A percentile compares a stretch with the other conserved stretches of the same genome.
These are phyloP conservation scores for Phaffia tasmanica DNA, from an alignment of 768 basidiomycete species.

Conservation along the genomic window DNA sequence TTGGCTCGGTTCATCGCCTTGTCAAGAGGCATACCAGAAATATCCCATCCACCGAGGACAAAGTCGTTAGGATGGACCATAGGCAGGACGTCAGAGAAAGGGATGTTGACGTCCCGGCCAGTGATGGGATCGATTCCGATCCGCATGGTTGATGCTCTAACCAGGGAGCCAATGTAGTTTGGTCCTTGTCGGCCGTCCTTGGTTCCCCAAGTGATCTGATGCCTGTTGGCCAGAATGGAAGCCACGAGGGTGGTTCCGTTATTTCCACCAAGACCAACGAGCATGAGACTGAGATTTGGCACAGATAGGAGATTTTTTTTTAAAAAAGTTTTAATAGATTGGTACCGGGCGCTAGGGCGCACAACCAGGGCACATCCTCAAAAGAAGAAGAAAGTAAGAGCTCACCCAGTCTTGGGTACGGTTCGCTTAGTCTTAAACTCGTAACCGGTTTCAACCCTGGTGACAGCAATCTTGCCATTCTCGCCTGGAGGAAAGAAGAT, in stretches of 20 bases:
- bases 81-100: constrained; percentile 81
- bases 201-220: constrained; percentile 89
- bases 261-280: constrained; percentile 95
- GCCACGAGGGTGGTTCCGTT: constrained; percentile 90
- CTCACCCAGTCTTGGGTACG: constrained; percentile 85
- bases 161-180: constrained; percentile 83
- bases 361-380: not conserved
- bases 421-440: constrained; percentile 83
- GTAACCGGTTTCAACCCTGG: constrained; percentile 64
- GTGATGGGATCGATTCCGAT: constrained; percentile 68
- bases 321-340: constrained; percentile 9
- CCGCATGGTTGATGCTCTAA: constrained; percentile 88
- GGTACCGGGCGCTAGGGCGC: not conserved
- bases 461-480: constrained; percentile 64
- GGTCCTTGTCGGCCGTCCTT: constrained; percentile 84
- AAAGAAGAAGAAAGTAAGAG: constrained; percentile 28
- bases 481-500: constrained; percentile 37
- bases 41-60: constrained; percentile 91
- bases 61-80: constrained; percentile 97
- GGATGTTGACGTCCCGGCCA: constrained; percentile 84
- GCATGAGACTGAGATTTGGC: constrained; percentile 60
- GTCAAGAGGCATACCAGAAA: constrained; percentile 72
- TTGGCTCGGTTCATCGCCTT: constrained; percentile 85
- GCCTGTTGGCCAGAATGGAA: constrained; percentile 88
- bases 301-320: constrained; percentile 22